phyloP scores from a whole-genome alignment of 768 basidiomycete genomes.

The Inosperma sp. region DNA sequence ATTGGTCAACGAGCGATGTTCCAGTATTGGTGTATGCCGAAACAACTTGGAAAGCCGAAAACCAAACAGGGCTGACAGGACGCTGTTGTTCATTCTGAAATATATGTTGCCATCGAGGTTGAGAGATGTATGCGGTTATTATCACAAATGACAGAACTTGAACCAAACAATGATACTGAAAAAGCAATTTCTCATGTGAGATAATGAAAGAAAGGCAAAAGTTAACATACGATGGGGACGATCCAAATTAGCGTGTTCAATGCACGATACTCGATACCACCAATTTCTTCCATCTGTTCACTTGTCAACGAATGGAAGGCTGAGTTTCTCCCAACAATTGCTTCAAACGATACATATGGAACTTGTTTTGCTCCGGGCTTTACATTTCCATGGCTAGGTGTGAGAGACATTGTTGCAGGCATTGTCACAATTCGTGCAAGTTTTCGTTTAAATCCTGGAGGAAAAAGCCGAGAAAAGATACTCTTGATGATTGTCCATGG shows the following conservation, averaged over 20 bases:
- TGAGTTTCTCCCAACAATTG: constrained; percentile 59
- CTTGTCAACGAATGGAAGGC: constrained; percentile 53
- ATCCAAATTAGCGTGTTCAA: constrained; percentile 49
- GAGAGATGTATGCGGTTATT: constrained; percentile 32
- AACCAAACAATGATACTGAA: constrained; percentile 55
- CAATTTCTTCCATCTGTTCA: constrained; percentile 67
- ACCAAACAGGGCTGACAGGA: constrained; percentile 55
- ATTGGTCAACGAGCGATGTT: constrained; percentile 60
- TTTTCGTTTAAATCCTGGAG: constrained; percentile 45
- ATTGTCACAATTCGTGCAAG: constrained; percentile 73
- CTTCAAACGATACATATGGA: constrained; percentile 82
- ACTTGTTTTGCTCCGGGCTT: constrained; percentile 49
- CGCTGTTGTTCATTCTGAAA: constrained; percentile 47
- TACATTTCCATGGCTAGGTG: constrained; percentile 36
- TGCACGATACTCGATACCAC: constrained; percentile 72
- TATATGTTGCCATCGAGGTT: no score
- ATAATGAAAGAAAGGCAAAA: neutral
- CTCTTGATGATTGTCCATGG: constrained; percentile 50
- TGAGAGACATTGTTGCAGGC: constrained; percentile 61
- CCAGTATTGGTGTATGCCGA: constrained; percentile 66
- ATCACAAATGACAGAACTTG: constrained; percentile 61
- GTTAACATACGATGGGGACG: constrained; percentile 39
- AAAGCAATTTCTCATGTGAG: constrained; percentile 8
- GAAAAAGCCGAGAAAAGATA: constrained; percentile 57
- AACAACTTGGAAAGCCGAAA: constrained; percentile 41